Base-by-base conservation (phyloP, 495 filamentous ascomycete species). In the Penicillium paradoxum region DNA sequence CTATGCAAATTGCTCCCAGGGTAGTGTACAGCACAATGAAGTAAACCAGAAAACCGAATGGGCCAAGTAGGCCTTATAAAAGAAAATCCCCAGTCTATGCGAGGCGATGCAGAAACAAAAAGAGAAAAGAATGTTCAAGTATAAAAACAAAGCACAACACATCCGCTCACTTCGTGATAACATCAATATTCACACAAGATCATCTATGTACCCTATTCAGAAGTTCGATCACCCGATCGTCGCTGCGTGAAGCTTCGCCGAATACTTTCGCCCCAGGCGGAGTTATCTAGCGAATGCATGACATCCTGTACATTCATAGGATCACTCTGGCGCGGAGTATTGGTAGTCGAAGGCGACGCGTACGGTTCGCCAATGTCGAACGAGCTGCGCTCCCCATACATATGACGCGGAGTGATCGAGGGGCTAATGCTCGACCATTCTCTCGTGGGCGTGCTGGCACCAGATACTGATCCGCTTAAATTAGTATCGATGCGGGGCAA, bases 181-280 rank as follows among this genome's bases (percentile, higher is more conserved):
- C 45, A 46, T 55, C 34, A 55, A 45, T 22, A 51, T 51, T 51
- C 17, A 40, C 27, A 51, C 34, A 9, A 25, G 18, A 34, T 49
- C 36, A 45, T 32, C 19, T 27, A 43, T 43, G 27, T 18, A 24
- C 6, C 14, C 42, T 59, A 59, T 25, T 61, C 60, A 22, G 44
- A 24, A n/a, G 52, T 53, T 47, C 54, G 53, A 50, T 63, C 61
- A 48, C 67, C 76, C 14, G 75, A 75, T 60, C 82, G 81, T 57
- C 84, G 82, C 72, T 83, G 80, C 43, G 89, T 95, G 55, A 93
- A 89, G 70, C 90, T 95, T 49, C 90, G 80, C 53, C 90, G 78
- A 44, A 97, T 89, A 75, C 90, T 95, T 70, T 91, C 86, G 45
- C 91, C 88, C 91, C 91, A 97, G 17, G 85, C 88, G 34, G 90